Conservation (phyloP, 2,329 filamentous ascomycete species). For the Geosmithia putterillii region DNA sequence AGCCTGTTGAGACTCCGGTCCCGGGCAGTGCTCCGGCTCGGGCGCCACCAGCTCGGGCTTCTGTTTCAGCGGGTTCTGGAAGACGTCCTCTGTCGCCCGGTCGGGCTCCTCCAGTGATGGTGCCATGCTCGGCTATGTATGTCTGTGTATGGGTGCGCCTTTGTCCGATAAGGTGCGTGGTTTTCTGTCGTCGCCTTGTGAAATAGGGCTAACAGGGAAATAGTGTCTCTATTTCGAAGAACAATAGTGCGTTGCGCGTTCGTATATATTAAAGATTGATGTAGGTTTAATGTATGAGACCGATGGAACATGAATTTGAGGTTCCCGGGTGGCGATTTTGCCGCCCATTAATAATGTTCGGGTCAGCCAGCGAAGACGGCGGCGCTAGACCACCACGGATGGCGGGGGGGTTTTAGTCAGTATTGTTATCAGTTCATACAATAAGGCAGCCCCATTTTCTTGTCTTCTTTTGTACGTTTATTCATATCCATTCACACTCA, state of each 20-base stretch:
- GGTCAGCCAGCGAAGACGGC: not conserved
- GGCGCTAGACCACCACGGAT: not conserved
- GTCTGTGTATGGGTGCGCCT: no score
- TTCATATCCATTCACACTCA: no score
- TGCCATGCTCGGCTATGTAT: constrained; percentile 49
- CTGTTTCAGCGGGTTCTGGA: constrained; percentile 63
- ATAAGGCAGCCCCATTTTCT: no score
- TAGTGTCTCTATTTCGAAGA: not conserved
- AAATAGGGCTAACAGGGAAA: not conserved
- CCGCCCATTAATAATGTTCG: not conserved
- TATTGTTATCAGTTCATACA: no score
- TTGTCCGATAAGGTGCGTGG: no score
- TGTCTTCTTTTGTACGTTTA: no score
- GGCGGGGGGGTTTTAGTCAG: not conserved
- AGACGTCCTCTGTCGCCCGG: constrained; percentile 48
- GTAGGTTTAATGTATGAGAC: not conserved
- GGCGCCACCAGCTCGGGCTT: constrained; percentile 83
- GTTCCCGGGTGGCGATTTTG: not conserved
- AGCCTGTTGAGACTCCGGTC: constrained; percentile 65
- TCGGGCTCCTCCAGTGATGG: constrained; percentile 67
- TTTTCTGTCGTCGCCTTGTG: not conserved
- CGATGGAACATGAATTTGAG: not conserved
- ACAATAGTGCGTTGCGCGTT: not conserved
- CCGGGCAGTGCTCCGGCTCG: constrained; percentile 93
- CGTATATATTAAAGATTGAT: not conserved